These are phyloP conservation scores for Cyclotella atomus DNA, from an alignment of 108 stramenopile genomes.

Conservation along the genomic window DNA sequence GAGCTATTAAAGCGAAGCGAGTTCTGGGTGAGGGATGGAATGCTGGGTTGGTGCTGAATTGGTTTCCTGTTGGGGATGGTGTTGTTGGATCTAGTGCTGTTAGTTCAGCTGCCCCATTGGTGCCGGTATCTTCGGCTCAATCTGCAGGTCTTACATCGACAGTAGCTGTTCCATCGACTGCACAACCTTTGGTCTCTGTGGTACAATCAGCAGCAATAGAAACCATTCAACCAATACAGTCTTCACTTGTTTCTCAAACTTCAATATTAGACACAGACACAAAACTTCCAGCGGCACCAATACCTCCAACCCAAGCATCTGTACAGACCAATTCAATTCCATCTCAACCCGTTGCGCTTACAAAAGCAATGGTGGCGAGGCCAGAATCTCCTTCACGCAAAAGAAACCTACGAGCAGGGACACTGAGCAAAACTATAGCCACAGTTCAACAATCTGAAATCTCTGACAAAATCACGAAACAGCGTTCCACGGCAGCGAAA, in stretches of 20 bases:
- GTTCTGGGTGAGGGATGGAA: conserved; percentile 73
- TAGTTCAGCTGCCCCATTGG: not conserved
- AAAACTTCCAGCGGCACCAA: not conserved
- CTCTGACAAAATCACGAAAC: not conserved
- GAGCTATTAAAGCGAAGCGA: conserved; percentile 16
- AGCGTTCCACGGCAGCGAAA: conserved; percentile 16
- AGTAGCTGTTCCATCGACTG: not conserved
- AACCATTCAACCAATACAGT: not conserved
- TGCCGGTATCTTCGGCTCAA: not conserved
- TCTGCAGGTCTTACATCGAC: not conserved
- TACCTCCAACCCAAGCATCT: not conserved
- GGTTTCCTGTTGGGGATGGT: conserved; percentile 40
- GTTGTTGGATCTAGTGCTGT: not conserved
- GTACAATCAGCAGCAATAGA: not conserved
- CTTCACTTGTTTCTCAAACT: not conserved
- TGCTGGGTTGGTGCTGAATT: conserved; percentile 83
- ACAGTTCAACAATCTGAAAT: not conserved
- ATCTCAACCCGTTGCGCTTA: conserved; percentile 2
- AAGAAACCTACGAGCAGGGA: conserved; percentile 32
- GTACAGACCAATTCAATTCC: not conserved
- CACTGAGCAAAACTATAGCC: conserved; percentile 16
- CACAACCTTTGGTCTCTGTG: not conserved
- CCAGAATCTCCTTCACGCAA: not conserved
- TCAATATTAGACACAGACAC: too few relatives aligned
- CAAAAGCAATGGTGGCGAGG: conserved; percentile 10